Percentiles rank a stretch among this genome's conserved stretches.
Conservation (phyloP, 176 grass and related monocot genomes). For the Puya raimondii region DNA sequence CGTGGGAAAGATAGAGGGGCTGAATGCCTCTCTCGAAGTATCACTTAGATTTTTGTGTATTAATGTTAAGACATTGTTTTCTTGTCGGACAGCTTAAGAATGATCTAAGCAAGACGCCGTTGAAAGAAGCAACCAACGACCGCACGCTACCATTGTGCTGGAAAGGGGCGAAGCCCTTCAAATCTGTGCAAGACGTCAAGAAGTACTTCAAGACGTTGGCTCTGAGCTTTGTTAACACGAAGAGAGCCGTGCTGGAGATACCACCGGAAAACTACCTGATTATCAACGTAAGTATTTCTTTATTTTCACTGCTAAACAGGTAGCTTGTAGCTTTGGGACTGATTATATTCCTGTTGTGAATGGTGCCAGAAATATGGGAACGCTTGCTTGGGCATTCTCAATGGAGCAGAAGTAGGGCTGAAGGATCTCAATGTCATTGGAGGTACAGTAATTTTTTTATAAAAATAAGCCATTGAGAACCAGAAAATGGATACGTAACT, state of each 20-base stretch:
- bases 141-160: slow-evolving; percentile 62
- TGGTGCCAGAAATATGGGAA: slow-evolving; percentile 69
- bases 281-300: slow-evolving; percentile 47
- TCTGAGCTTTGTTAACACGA: slow-evolving; percentile 63
- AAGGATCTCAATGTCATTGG: slow-evolving; percentile 63
- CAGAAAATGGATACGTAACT: too few species aligned
- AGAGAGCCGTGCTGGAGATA: slow-evolving; percentile 57
- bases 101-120: slow-evolving; percentile 36
- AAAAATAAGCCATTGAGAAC: background rate
- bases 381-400: slow-evolving; percentile 88
- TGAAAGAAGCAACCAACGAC: slow-evolving; percentile 49
- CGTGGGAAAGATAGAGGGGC: too few species aligned
- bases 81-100: slow-evolving; percentile 40
- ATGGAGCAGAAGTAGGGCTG: slow-evolving; percentile 46
- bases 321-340: too few species aligned
- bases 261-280: slow-evolving; percentile 89
- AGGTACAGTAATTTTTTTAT: slow-evolving; percentile 36
- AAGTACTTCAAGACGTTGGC: slow-evolving; percentile 76
- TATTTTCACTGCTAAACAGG: too few species aligned
- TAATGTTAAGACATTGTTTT: too few species aligned
- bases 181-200: slow-evolving; percentile 64
- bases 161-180: slow-evolving; percentile 82
- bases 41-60: too few species aligned
- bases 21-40: too few species aligned
- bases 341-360: background rate